phyloP scores from a whole-genome alignment of 1,284 basidiomycete genomes.

The Naganishia sp. region DNA sequence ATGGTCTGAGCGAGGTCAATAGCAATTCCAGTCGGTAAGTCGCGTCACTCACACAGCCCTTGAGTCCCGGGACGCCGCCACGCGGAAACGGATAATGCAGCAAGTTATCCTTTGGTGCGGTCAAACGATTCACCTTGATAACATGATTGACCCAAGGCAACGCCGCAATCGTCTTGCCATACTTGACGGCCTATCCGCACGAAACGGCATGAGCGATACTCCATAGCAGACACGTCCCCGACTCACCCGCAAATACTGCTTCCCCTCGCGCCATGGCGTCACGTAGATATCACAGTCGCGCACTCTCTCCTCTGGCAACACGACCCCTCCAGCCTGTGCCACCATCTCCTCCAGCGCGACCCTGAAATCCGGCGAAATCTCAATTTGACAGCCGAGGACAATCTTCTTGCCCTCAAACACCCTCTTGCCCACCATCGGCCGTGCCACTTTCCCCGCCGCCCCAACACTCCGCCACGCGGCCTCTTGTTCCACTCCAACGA shows the following conservation, averaged over 20 bases:
- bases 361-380: conserved; percentile 58
- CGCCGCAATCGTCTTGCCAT: conserved; percentile 69
- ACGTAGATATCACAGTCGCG: conserved; percentile 66
- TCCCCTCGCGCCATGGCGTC: conserved; percentile 66
- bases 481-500: conserved; percentile 19
- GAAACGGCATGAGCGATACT: not conserved
- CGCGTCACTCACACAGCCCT: conserved; percentile 55
- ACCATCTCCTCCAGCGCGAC: conserved; percentile 64
- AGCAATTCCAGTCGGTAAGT: conserved; percentile 57
- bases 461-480: conserved; percentile 2
- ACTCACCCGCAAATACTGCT: conserved; percentile 62
- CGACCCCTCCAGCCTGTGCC: conserved; percentile 60
- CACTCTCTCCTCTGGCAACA: conserved; percentile 55
- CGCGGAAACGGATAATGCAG: conserved; percentile 62
- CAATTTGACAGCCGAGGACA: conserved; percentile 61
- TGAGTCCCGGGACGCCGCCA: conserved; percentile 55
- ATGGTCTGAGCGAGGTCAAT: conserved; percentile 59
- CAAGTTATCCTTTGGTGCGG: conserved; percentile 67
- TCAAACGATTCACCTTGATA: conserved; percentile 63
- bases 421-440: not conserved
- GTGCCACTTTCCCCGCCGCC: conserved; percentile 5
- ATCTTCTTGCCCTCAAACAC: conserved; percentile 62
- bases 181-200: conserved; percentile 58
- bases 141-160: conserved; percentile 79
- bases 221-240: not conserved